phyloP scores from a whole-genome alignment of 2,329 filamentous ascomycete species.

The Cucurbitaria berberidis region DNA sequence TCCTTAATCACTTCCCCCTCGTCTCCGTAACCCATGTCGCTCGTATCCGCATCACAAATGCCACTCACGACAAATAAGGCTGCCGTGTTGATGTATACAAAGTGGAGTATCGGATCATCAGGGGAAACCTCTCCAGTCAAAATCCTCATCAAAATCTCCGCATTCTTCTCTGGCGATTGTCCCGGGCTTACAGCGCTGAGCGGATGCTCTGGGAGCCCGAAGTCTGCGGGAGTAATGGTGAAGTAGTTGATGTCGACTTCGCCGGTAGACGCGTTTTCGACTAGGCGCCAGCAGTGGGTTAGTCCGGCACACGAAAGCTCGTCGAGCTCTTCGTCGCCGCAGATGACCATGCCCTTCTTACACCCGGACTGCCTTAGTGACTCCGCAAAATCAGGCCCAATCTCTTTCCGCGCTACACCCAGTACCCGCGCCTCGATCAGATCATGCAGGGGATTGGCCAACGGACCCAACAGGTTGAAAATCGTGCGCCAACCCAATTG shows the following conservation, averaged over 20 bases:
- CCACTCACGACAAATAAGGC: slow-evolving; percentile 85
- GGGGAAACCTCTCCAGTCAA: slow-evolving; percentile 73
- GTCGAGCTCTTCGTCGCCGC: slow-evolving; percentile 92
- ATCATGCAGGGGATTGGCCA: slow-evolving; percentile 85
- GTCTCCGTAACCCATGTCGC: slow-evolving; percentile 79
- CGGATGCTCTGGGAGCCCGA: slow-evolving; percentile 78
- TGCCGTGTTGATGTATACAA: slow-evolving; percentile 92
- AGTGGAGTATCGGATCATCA: slow-evolving; percentile 86
- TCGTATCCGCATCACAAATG: slow-evolving; percentile 81
- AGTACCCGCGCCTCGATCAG: slow-evolving; percentile 85
- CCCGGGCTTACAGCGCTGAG: slow-evolving; percentile 81
- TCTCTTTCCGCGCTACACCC: slow-evolving; percentile 86
- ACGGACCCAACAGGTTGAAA: slow-evolving; percentile 93
- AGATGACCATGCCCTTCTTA: slow-evolving; percentile 87
- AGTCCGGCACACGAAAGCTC: slow-evolving; percentile 90
- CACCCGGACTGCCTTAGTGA: slow-evolving; percentile 77
- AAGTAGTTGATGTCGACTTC: slow-evolving; percentile 75
- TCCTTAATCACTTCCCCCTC: slow-evolving; percentile 82
- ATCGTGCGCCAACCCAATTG: slow-evolving; percentile 94
- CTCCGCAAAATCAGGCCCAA: slow-evolving; percentile 88
- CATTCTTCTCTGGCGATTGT: slow-evolving; percentile 86
- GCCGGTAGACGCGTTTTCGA: slow-evolving; percentile 52
- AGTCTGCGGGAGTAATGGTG: slow-evolving; percentile 79
- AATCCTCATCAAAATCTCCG: slow-evolving; percentile 78
- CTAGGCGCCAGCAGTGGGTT: slow-evolving; percentile 87